Evolutionary conservation across 805 yeast species (phyloP), one percentile per base, ranked within the genome.

Genomic region (Candida succiphila): DNA sequence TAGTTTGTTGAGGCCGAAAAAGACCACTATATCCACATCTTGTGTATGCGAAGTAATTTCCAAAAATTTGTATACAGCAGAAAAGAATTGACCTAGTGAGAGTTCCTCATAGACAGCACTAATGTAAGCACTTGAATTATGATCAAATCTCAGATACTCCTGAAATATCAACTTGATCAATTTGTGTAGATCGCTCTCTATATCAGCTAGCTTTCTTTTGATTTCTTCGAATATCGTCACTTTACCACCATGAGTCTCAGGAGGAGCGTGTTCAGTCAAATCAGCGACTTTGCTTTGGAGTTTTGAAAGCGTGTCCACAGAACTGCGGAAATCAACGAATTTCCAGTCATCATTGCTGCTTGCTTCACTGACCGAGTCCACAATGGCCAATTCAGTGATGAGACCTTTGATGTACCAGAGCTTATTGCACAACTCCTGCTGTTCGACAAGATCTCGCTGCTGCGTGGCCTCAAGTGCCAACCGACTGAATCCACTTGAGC

Each of bases 331-430:
- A 17, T 38, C 35, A 3, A 35, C 27, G 2, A 19, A 10, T 21
- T 31, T 34, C 43, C 40, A 36, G 19, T 42, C 49, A 2, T 37
- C 41, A 14, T 31, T 25, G 25, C 25, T 33, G 4, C 35, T 35
- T 7, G 29, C 7, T 10, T 25, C 17, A 19, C 15, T 7, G 18
- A 38, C 29, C 8, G 40, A 12, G 15, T 38, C 39, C n/a, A 24
- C n/a, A 13, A 24, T 13, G 4, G 23, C 19, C 16, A 52, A 31
- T 29, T 56, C 59, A 23, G 39, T 45, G 12, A 54, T 17, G 5
- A 55, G 34, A 5, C 58, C 60, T 18, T 47, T 43, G 18, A 57
- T 43, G 9, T 52, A 42, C 58, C 58, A 54, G 20, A 57, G 38
- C 29, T 43, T 41, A 33, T 55, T 55, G 27, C 57, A 51, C 1